phyloP scores from a whole-genome alignment of 2,329 filamentous ascomycete genomes.

The Penicillium corylophilum region DNA sequence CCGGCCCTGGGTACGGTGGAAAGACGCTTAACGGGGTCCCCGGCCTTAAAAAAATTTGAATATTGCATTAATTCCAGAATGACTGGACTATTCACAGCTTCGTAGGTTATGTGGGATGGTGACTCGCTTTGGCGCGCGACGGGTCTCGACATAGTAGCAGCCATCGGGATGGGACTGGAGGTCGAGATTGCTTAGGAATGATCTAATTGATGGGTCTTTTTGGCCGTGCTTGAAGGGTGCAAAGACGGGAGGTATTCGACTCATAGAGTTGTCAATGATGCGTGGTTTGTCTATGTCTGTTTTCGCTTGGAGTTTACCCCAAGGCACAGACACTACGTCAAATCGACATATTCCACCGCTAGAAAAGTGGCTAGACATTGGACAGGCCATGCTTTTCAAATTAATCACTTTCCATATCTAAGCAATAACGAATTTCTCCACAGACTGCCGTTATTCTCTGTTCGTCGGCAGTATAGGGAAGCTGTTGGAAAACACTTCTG shows the following conservation, averaged over 20 bases:
- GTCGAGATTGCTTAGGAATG: conserved; percentile 46
- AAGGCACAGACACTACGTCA: not conserved
- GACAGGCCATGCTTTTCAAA: not conserved
- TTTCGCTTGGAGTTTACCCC: too few relatives aligned
- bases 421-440: not conserved
- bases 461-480: not conserved
- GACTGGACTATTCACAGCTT: conserved; percentile 12
- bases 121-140: conserved; percentile 53
- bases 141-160: conserved; percentile 64
- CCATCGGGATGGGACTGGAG: conserved; percentile 62
- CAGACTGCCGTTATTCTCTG: too few relatives aligned
- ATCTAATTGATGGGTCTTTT: conserved; percentile 35
- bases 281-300: too few relatives aligned
- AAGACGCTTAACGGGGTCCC: conserved; percentile 55
- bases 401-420: not conserved
- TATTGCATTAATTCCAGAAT: conserved; percentile 61
- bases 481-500: not conserved
- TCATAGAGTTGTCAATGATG: conserved; percentile 13
- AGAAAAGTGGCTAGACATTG: too few relatives aligned
- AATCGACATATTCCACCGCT: not conserved
- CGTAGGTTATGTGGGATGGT: conserved; percentile 54
- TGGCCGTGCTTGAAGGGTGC: conserved; percentile 14
- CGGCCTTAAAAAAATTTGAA: conserved; percentile 65
- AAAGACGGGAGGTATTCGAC: conserved; percentile 29
- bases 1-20: conserved; percentile 62